Conservation (phyloP, 495 filamentous ascomycete species). For the Parathielavia hyrcaniae region DNA sequence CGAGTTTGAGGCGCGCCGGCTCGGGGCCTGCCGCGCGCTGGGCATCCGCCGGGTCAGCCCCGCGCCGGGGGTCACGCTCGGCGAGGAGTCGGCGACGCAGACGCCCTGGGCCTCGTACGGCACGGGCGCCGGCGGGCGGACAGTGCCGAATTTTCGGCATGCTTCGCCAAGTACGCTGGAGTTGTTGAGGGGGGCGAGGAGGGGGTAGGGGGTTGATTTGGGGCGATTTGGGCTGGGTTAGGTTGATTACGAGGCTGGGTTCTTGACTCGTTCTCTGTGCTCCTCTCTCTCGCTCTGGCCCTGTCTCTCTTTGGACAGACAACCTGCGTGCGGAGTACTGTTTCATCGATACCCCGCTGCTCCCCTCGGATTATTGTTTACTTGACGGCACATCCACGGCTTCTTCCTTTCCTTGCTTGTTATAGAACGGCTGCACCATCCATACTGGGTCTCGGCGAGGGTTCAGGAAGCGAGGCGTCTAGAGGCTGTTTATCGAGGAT, state of each 20-base stretch:
- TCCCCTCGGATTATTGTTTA: no score
- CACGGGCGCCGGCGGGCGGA: slow-evolving; percentile 11
- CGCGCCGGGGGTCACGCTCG: slow-evolving; percentile 11
- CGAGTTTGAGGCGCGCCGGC: slow-evolving; percentile 37
- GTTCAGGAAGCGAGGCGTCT: slow-evolving; percentile 1
- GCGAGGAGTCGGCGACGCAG: slow-evolving; percentile 7
- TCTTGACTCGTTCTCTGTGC: no score
- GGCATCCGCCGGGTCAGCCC: slow-evolving; percentile 27
- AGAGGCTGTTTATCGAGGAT: background rate
- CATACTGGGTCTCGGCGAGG: background rate
- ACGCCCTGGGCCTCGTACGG: slow-evolving; percentile 16
- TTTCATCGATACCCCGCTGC: no score
- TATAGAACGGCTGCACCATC: background rate
- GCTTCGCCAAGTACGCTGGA: slow-evolving; percentile 21
- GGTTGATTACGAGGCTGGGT: no score
- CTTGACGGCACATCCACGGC: background rate
- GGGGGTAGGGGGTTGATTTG: no score
- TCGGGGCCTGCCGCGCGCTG: slow-evolving; percentile 32
- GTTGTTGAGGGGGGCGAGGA: slow-evolving; percentile 23
- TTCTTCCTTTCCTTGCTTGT: background rate
- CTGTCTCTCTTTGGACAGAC: no score
- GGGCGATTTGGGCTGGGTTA: no score
- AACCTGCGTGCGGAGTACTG: no score
- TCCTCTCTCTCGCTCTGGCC: no score
- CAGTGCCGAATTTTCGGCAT: slow-evolving; percentile 21